Percentiles rank a stretch among this genome's conserved stretches.
Evolutionary conservation across 805 yeast genomes (phyloP).

Genomic region (Pichia nakasei): DNA sequence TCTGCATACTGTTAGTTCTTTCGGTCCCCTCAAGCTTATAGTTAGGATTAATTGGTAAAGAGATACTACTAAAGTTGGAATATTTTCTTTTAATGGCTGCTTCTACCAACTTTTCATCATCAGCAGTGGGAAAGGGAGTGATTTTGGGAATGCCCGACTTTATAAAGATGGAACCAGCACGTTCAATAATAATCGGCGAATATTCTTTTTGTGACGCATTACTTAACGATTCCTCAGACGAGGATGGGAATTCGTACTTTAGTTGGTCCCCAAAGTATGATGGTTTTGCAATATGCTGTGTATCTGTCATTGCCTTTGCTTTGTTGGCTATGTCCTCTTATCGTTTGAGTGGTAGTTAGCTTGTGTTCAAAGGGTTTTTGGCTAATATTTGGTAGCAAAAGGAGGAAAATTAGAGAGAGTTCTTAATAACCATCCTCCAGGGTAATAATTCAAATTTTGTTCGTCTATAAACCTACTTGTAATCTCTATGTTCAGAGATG

Average conservation of each 20-base stretch:
- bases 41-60: neutral
- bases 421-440: too few species aligned
- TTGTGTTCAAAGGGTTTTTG: too few species aligned
- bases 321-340: too few species aligned
- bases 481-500: too few species aligned
- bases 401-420: too few species aligned
- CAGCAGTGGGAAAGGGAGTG: constrained; percentile 4
- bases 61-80: neutral
- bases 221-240: neutral
- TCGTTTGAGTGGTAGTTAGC: too few species aligned
- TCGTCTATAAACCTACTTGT: too few species aligned
- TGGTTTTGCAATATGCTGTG: constrained; percentile 6
- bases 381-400: too few species aligned
- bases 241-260: constrained; percentile 8
- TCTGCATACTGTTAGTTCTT: neutral
- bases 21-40: neutral
- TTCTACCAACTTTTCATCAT: neutral
- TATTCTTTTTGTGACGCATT: neutral
- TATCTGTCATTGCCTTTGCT: neutral
- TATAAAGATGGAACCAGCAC: constrained; percentile 12
- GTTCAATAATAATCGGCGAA: constrained; percentile 6
- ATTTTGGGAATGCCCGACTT: constrained; percentile 11
- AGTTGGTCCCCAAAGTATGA: constrained; percentile 11
- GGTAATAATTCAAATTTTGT: too few species aligned
- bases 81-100: neutral